Conservation (phyloP, 1,284 basidiomycete genomes). For the Cryptococcus floricola region DNA sequence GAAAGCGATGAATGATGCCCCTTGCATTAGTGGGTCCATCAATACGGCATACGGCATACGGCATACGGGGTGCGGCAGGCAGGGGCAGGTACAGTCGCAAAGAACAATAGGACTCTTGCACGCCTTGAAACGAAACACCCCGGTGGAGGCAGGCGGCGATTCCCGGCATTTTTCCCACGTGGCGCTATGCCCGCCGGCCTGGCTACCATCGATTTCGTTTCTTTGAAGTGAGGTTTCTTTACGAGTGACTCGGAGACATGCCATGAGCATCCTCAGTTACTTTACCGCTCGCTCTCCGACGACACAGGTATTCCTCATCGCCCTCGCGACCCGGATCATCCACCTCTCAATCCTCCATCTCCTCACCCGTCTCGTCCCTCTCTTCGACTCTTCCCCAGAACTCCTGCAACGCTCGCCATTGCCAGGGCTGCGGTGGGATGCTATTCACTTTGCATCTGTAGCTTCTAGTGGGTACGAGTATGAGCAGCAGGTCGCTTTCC, state of each 20-base stretch:
- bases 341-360: constrained; percentile 15
- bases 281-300: not conserved
- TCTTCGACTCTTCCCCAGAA: constrained; percentile 38
- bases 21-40: no score
- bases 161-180: no score
- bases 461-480: constrained; percentile 61
- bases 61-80: not conserved
- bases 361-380: constrained; percentile 10
- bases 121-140: no score
- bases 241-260: no score
- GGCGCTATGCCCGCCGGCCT: no score
- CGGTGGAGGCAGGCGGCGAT: no score
- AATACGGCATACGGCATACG: not conserved
- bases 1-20: no score
- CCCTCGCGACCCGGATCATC: constrained; percentile 10
- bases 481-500: constrained; percentile 86
- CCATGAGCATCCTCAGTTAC: not conserved
- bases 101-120: not conserved
- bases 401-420: constrained; percentile 5
- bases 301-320: constrained; percentile 7
- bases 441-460: constrained; percentile 70
- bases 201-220: no score
- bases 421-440: constrained; percentile 68
- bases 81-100: not conserved
- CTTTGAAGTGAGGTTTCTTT: no score